Base-by-base conservation (phyloP, 23 red algal species). In the Gracilaria gracilis region DNA sequence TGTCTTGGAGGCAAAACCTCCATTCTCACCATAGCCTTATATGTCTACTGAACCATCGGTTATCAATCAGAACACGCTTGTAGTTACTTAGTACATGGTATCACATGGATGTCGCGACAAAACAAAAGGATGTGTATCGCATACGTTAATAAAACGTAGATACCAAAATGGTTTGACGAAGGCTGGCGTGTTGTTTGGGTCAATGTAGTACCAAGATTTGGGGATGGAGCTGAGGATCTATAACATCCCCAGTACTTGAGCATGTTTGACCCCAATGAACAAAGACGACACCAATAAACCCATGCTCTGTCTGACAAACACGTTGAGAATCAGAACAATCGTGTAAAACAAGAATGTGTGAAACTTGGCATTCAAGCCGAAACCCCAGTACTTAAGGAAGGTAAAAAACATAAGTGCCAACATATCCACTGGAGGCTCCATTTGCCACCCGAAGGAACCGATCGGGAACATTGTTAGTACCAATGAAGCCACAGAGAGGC, bases 341-440 rank as follows among this genome's bases (percentile, higher is more conserved):
- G 84, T 72, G 44, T 73, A 91, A 9, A 94, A 16, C 31, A 92
- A 20, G 81, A 90, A 98, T n/a, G 87, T 35, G 25, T 31, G 24
- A 19, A 91, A 46, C 50, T 76, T 72, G 15, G 83, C 59, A 20
- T 90, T 83, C 50, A 98, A 40, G 13, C 85, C 91, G 9, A 86
- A 46, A 62, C 80, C 66, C 84, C 90, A 98, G 66, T 98, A 98
- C 13, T 83, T 78, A 70, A 95, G 19, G 24, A 36, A 6, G 37
- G 82, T 61, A 27, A 73, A 98, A 11, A 96, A 49, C 33, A 88
- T 46, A 19, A 93, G 97, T 27, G 95, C 94, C 27, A 95, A 50
- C 59, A 95, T 86, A 65, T 98, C 97, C 14, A 93, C 79, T 2
- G 97, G 97, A 14, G 77, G 83, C 82, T 98, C 97, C 54, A 96